Base-by-base conservation (phyloP, 1,139 yeast species). In the Scheffersomyces titani region DNA sequence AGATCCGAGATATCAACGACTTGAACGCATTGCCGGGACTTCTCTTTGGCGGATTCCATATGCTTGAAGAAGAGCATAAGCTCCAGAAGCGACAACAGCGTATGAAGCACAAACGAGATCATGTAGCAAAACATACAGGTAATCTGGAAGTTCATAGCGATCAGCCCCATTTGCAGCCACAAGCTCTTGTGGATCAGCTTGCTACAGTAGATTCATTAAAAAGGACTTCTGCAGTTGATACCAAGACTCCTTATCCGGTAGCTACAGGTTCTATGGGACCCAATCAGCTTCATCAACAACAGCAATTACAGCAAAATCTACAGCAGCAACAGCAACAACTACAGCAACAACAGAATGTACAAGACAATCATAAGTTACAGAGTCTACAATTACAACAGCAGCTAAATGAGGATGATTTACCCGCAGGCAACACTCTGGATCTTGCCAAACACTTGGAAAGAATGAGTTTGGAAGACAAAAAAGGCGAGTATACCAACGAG, bases 1-100 rank as follows among this genome's bases (percentile, higher is more conserved):
- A 75, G 54, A 70, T 77, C 4, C 70, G 77, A 61, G 80, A 77
- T 65, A 74, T 78, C 50, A 76, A 76, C 60, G 81, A 76, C 58
- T 64, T 78, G 54, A 71, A 76, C 59, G 78, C 78, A 6, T 68
- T 78, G 49, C 82, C 82, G 1, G 76, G 78, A 2, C 64, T 75
- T 21, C 63, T 77, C 36, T 77, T 77, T 64, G 78, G 78, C 11
- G 79, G 80, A 16, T 76, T 73, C 58, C 79, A 75, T 58, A 72
- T 74, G 76, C 62, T 75, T 50, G 78, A 75, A 57, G 78, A 74
- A 57, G 79, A 75, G 54, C 75, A 74, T 55, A 69, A 70, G 55
- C 61, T 72, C 50, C 76, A 71, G 59, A 71, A 70, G 52, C 64
- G 73, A 58, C 72, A 72, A 58, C 70, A 65, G 36, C 69, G 66